Evolutionary conservation across 129 eudicot genomes (phyloP).

Genomic region (Tagetes erecta): DNA sequence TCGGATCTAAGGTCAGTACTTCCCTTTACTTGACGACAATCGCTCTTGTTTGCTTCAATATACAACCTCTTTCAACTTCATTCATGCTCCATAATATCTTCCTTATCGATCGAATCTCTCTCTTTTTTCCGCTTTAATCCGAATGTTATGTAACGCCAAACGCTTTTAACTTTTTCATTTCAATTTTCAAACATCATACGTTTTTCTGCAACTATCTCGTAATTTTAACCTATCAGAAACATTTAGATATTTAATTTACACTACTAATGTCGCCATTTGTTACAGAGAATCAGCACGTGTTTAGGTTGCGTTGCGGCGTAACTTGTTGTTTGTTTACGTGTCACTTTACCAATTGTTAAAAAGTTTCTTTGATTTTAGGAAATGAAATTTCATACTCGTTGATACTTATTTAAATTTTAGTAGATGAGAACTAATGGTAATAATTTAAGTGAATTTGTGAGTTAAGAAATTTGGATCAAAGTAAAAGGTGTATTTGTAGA

Average conservation of each 20-base stretch:
- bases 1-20: slow-evolving; percentile 15
- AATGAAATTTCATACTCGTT: neutral
- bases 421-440: slow-evolving; percentile 1
- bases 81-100: slow-evolving; percentile 7
- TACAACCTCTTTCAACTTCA: neutral
- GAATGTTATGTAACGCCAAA: slow-evolving; percentile 3
- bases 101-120: neutral
- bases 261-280: slow-evolving; percentile 1
- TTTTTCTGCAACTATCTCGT: slow-evolving; percentile 11
- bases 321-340: too few species aligned
- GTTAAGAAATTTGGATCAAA: slow-evolving; percentile 1
- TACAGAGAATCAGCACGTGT: too few species aligned
- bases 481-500: neutral
- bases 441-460: slow-evolving; percentile 4
- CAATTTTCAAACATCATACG: neutral
- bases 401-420: neutral
- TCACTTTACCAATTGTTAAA: too few species aligned
- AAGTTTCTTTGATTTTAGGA: too few species aligned
- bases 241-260: too few species aligned
- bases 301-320: too few species aligned
- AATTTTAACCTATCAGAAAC: neutral
- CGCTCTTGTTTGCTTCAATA: slow-evolving; percentile 11
- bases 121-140: neutral
- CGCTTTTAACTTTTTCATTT: neutral
- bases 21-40: slow-evolving; percentile 19